Percentiles rank a stretch among this genome's conserved stretches.
phyloP scores from a whole-genome alignment of 2,329 filamentous ascomycete genomes.

The Hypoxylon sp. region DNA sequence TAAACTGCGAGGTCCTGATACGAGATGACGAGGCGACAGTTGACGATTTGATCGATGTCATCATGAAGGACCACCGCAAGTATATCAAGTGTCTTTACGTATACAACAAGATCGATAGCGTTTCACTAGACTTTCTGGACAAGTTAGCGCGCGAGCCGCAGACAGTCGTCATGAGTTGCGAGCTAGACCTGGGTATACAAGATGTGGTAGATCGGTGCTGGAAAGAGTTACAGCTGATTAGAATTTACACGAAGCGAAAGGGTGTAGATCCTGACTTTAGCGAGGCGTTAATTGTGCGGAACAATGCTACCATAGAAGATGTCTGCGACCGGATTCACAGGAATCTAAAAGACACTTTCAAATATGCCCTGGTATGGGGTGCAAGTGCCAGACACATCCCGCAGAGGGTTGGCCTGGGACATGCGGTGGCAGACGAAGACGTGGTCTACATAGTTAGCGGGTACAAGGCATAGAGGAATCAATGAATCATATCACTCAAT shows the following conservation, averaged over 20 bases:
- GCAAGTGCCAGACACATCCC: conserved; percentile 95
- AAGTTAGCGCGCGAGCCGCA: conserved; percentile 91
- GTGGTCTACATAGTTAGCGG: conserved; percentile 77
- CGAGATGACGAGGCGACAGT: conserved; percentile 96
- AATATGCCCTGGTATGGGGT: conserved; percentile 98
- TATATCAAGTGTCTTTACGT: conserved; percentile 97
- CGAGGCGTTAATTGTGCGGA: conserved; percentile 93
- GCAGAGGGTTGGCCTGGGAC: conserved; percentile 89
- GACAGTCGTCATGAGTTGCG: conserved; percentile 97
- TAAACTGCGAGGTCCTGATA: conserved; percentile 96
- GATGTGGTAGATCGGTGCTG: conserved; percentile 97
- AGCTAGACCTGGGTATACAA: conserved; percentile 91
- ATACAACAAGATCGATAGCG: conserved; percentile 99
- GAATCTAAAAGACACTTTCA: conserved; percentile 97
- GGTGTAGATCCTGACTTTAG: conserved; percentile 89
- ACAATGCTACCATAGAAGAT: conserved; percentile 91
- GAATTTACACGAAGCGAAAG: conserved; percentile 97
- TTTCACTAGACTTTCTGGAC: conserved; percentile 94
- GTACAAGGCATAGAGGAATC: conserved; percentile 69
- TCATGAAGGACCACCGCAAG: conserved; percentile 99
- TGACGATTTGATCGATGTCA: conserved; percentile 98
- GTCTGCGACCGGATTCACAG: conserved; percentile 97
- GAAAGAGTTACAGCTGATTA: conserved; percentile 90
- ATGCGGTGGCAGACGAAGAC: conserved; percentile 81
- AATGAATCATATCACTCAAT: conserved; percentile 20